phyloP scores from a whole-genome alignment of 1,284 basidiomycete genomes.

The Paramarasmius palmivorus region DNA sequence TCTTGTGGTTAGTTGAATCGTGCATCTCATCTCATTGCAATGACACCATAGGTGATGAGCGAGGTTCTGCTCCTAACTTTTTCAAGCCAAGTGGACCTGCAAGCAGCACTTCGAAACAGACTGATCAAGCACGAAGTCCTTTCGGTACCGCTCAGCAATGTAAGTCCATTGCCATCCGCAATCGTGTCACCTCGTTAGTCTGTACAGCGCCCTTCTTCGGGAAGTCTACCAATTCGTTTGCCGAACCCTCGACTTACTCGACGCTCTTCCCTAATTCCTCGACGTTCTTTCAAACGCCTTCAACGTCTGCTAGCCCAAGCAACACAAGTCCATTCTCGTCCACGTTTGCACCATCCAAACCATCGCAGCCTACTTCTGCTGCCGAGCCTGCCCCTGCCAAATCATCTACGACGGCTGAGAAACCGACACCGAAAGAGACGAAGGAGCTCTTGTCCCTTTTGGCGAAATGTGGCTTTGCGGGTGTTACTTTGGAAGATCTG shows the following conservation, averaged over 20 bases:
- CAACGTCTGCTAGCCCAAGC: no score
- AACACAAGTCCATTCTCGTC: neutral
- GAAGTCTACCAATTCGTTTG: neutral
- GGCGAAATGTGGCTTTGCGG: neutral
- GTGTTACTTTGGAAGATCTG: slow-evolving; percentile 32
- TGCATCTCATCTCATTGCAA: no score
- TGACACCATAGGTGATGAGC: no score
- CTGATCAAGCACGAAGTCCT: no score
- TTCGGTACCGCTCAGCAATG: no score
- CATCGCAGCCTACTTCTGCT: neutral
- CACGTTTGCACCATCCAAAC: neutral
- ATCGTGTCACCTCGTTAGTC: no score
- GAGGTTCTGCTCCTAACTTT: no score
- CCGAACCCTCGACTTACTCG: neutral
- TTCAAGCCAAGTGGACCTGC: no score
- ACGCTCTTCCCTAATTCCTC: neutral
- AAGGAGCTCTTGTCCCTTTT: neutral
- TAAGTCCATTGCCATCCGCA: no score
- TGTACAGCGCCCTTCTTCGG: no score
- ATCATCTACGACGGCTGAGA: neutral
- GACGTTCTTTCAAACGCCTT: neutral
- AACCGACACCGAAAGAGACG: neutral
- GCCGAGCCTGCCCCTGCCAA: neutral
- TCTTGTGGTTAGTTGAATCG: no score
- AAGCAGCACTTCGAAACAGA: no score